Evolutionary conservation across 1,284 basidiomycete genomes (phyloP), one percentile per base, ranked within the genome.

Genomic region (Kalmanozyma brasiliensis): DNA sequence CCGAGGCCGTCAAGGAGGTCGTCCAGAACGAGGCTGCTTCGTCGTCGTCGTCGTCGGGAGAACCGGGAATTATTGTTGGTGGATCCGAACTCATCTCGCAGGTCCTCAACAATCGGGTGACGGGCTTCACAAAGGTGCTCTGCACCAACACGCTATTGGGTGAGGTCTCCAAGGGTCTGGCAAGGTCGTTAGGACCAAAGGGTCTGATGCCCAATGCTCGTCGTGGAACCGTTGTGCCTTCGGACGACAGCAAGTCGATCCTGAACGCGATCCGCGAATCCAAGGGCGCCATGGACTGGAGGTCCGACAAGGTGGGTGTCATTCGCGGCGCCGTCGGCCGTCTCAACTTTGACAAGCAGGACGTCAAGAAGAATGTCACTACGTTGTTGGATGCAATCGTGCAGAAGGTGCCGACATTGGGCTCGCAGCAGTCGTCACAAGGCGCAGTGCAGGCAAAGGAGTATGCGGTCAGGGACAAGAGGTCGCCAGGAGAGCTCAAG

Each of bases 161-260:
- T 24, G 84, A 87, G 30, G 91, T 98, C 62, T 70, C 72, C 40
- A 51, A 68, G 42, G 88, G 87, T 73, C 86, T 98, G 8, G 94
- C 94, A 30, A 89, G 94, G 72, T 88, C 92, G 60, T 86, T 98
- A 23, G 96, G 95, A 79, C 94, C 93, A 37, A 89, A 92, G 62
- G 94, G 94, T 64, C 84, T 98, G 49, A 98, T 98, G 93, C 95
- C 95, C 14, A 92, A 91, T 8, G 90, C 90, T 64, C 90, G 94
- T 83, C 87, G 95, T 69, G 95, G 95, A 3, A 96, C 94, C 0
- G 95, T 98, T 8, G 78, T 75, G 2, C 92, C 91, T 0, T 90
- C 93, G 51, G 91, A 95, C 60, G 86, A 96, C 55, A 88, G 85
- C 14, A 88, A 88, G 14, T 70, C 74, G 23, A 79, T 82, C 59